Evolutionary conservation across 371 early-diverging fungal genomes (phyloP).

Genomic region (Apophysomyces trapeziformis): DNA sequence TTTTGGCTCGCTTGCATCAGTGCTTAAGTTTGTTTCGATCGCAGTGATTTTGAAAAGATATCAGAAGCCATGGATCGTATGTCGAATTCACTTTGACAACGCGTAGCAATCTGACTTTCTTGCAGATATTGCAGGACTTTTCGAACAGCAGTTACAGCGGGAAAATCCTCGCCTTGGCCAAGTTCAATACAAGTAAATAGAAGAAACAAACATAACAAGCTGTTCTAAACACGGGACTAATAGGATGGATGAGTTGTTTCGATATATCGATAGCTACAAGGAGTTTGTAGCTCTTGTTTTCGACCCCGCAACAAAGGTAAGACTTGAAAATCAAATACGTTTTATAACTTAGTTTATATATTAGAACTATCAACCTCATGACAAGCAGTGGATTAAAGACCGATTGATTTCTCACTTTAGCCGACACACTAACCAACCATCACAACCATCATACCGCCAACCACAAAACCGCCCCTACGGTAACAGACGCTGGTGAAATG

Average conservation of each 20-base stretch:
- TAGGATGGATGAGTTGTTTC: constrained; percentile 53
- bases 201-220: neutral
- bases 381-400: constrained; percentile 56
- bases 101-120: neutral
- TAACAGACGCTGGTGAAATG: constrained; percentile 8
- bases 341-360: neutral
- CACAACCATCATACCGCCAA: constrained; percentile 17
- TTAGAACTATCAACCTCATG: constrained; percentile 46
- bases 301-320: constrained; percentile 30
- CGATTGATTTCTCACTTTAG: constrained; percentile 49
- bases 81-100: neutral
- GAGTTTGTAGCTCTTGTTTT: constrained; percentile 55
- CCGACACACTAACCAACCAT: constrained; percentile 21
- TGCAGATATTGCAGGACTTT: constrained; percentile 47
- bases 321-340: neutral
- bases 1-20: neutral
- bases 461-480: constrained; percentile 6
- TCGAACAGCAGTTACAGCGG: constrained; percentile 42
- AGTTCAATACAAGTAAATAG: constrained; percentile 46
- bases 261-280: constrained; percentile 49
- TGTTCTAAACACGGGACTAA: neutral
- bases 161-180: constrained; percentile 47
- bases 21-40: neutral
- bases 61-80: constrained; percentile 42
- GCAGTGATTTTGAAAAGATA: constrained; percentile 39